Base-by-base conservation (phyloP, 176 grass and related monocot genomes). In the Saccharum spontaneum region DNA sequence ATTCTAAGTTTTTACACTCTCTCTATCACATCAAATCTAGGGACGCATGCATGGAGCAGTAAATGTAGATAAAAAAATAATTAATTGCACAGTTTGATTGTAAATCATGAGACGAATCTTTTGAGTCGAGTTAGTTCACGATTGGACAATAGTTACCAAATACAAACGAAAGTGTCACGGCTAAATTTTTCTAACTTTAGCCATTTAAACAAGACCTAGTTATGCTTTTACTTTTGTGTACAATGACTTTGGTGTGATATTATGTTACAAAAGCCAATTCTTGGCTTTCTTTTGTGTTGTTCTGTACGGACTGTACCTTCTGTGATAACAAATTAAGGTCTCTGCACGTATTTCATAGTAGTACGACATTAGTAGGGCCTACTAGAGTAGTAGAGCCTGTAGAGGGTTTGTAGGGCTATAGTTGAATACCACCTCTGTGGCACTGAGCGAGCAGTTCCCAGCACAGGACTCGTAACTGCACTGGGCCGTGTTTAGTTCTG, bases 361-460 rank as follows among this genome's bases (percentile, higher is more conserved):
- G 6, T 69, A 49, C 79, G 59, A 62, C 78, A 54, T 74, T 71
- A 72, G 24, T 75, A 76, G 54, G 62, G 38, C 65, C 79, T 77
- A 77, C 31, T 52, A 33, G 45, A 24, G 50, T 48, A 61, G n/a
- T 61, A 61, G 59, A 61, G 59, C 6, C 8, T 60, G 71, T 38
- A 22, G 30, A 40, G 52, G 45, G 7, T 72, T 78, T 83, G 34
- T 73, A 59, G 84, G 67, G 34, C 37, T 45, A 60, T 55, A 8
- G 31, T 65, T 86, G 66, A 78, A 28, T 37, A 78, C 45, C 70
- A 34, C 31, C 16, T 69, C 45, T 69, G 64, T 80, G 10, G 41
- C 73, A 83, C 71, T 82, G 34, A 44, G 64, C 64, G 24, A 81
- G 44, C 75, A 80, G 80, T 55, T 89, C 61, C 24, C 50, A 33